Evolutionary conservation across 2,329 filamentous ascomycete species (phyloP).

Genomic region (Penicillium sp.): DNA sequence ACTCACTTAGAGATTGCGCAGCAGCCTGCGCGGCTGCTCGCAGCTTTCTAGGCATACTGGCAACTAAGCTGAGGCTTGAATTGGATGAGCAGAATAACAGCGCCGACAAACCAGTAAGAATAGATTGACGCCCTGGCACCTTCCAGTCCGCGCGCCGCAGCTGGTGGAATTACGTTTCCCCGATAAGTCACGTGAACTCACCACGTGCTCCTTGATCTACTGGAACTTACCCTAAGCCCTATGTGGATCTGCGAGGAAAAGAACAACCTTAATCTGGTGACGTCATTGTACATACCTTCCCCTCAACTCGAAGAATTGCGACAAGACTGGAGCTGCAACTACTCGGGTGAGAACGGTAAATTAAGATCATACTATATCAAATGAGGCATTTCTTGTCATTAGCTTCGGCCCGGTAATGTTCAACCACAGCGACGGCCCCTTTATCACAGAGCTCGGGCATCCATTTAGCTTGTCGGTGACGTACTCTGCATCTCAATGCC

Average conservation of each 20-base stretch:
- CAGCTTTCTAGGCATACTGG: slow-evolving; percentile 50
- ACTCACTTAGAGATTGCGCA: slow-evolving; percentile 51
- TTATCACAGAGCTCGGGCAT: neutral
- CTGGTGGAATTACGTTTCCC: slow-evolving; percentile 14
- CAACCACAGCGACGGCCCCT: neutral
- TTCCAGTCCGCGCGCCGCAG: slow-evolving; percentile 19
- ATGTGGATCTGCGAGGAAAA: slow-evolving; percentile 13
- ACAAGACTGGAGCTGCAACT: neutral
- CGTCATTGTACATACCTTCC: neutral
- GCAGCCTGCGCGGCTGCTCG: slow-evolving; percentile 54
- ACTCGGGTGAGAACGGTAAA: slow-evolving; percentile 15
- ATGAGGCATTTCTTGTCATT: neutral
- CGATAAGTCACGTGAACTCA: slow-evolving; percentile 15
- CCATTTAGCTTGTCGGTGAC: neutral
- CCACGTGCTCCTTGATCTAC: neutral
- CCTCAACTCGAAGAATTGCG: neutral
- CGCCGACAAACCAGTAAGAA: slow-evolving; percentile 15
- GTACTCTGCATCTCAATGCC: neutral
- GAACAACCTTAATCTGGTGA: neutral
- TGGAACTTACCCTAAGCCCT: slow-evolving; percentile 8
- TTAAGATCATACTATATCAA: neutral
- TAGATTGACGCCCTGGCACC: slow-evolving; percentile 19
- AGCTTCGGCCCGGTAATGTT: neutral
- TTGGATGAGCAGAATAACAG: neutral
- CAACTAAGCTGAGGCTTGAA: slow-evolving; percentile 12